phyloP scores from a whole-genome alignment of 2,329 filamentous ascomycete genomes.

The Lachnellula arida region DNA sequence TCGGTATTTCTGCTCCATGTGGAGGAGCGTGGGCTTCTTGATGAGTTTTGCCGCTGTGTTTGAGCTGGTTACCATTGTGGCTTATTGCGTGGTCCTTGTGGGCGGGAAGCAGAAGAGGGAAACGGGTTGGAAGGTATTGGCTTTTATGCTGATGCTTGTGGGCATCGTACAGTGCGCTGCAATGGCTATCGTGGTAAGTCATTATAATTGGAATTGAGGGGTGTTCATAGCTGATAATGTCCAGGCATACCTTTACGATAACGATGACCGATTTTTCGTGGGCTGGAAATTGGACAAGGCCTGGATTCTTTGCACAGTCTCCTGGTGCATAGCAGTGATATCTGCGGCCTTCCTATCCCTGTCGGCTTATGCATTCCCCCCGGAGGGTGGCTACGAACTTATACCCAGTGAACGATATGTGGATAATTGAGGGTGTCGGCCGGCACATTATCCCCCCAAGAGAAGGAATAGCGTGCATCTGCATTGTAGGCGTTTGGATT shows the following conservation, averaged over 20 bases:
- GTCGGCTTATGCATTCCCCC: slow-evolving; percentile 66
- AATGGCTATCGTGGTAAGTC: slow-evolving; percentile 77
- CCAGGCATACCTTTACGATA: slow-evolving; percentile 77
- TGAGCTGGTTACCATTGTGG: slow-evolving; percentile 74
- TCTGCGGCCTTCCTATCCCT: slow-evolving; percentile 55
- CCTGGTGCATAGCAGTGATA: slow-evolving; percentile 49
- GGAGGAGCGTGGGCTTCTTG: slow-evolving; percentile 82
- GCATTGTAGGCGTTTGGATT: not conserved
- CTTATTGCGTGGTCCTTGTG: slow-evolving; percentile 69
- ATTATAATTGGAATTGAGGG: not conserved
- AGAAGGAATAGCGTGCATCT: not conserved
- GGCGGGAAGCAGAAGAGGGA: slow-evolving; percentile 78
- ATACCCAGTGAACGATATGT: slow-evolving; percentile 43
- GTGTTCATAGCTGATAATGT: slow-evolving; percentile 3
- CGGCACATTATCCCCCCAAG: not conserved
- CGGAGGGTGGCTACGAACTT: slow-evolving; percentile 83
- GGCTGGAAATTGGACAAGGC: slow-evolving; percentile 79
- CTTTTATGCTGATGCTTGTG: slow-evolving; percentile 59
- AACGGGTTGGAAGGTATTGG: slow-evolving; percentile 75
- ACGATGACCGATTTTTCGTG: slow-evolving; percentile 76
- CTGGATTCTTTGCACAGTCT: slow-evolving; percentile 65
- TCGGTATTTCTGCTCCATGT: slow-evolving; percentile 83
- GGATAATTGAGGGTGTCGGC: not conserved
- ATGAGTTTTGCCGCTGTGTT: slow-evolving; percentile 81
- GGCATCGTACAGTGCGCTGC: slow-evolving; percentile 67